phyloP scores from a whole-genome alignment of 345 rosid species.

The Anastatica hierochuntica region DNA sequence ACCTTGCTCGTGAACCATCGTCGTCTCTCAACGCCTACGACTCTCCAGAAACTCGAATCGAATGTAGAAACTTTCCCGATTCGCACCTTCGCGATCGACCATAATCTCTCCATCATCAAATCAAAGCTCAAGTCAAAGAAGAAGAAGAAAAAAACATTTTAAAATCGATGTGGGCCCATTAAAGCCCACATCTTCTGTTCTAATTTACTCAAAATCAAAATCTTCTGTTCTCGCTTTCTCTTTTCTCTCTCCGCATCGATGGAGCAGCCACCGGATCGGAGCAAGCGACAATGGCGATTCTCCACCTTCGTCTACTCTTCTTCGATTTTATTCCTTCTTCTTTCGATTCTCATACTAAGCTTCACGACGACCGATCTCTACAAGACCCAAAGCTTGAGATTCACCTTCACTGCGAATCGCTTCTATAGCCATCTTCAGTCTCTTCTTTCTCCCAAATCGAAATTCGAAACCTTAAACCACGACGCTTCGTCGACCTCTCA shows the following conservation, averaged over 20 bases:
- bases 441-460: slow-evolving; percentile 11
- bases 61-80: too few species aligned
- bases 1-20: slow-evolving; percentile 29
- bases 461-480: slow-evolving; percentile 10
- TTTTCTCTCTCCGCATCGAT: slow-evolving; percentile 6
- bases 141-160: too few species aligned
- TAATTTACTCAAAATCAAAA: too few species aligned
- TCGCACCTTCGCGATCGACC: too few species aligned
- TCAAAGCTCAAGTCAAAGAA: too few species aligned
- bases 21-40: too few species aligned
- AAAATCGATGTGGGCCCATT: too few species aligned
- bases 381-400: slow-evolving; percentile 31
- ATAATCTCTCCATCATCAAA: too few species aligned
- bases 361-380: slow-evolving; percentile 30
- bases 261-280: slow-evolving; percentile 21
- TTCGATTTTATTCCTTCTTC: slow-evolving; percentile 32
- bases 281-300: slow-evolving; percentile 18
- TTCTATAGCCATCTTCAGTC: slow-evolving; percentile 16
- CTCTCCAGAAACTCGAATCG: too few species aligned
- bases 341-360: slow-evolving; percentile 34
- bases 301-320: slow-evolving; percentile 31
- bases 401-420: slow-evolving; percentile 27
- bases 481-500: slow-evolving; percentile 19
- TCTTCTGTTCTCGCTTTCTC: not conserved
- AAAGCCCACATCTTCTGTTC: too few species aligned